A percentile compares a stretch with the other conserved stretches of the same genome.
These are phyloP conservation scores for Stereocaulon alpinum DNA, from an alignment of 495 filamentous ascomycete species.

Conservation along the genomic window DNA sequence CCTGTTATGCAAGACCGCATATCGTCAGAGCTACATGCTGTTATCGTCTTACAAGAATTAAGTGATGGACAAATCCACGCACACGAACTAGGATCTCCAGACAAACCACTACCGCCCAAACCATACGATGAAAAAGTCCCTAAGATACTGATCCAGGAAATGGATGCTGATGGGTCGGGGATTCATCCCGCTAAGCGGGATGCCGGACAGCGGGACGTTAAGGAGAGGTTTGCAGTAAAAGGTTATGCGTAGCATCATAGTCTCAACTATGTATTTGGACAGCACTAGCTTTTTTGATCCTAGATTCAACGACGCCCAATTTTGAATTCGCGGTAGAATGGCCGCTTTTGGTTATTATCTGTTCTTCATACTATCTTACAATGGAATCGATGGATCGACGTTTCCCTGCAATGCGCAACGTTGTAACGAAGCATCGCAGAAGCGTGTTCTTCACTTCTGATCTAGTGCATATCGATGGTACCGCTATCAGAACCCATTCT, in stretches of 20 bases:
- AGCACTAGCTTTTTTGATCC: background rate
- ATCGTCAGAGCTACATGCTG: constrained; percentile 1
- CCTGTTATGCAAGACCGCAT: constrained; percentile 1
- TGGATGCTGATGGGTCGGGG: background rate
- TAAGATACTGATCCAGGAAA: background rate
- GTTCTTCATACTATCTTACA: background rate
- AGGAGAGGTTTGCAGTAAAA: background rate
- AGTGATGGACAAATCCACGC: background rate
- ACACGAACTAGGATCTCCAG: constrained; percentile 6
- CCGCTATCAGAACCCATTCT: no score
- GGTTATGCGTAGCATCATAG: background rate
- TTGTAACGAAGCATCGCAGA: no score
- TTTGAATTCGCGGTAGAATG: no score
- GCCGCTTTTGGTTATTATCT: background rate
- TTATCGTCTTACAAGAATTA: background rate
- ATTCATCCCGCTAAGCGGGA: background rate
- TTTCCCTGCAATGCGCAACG: no score
- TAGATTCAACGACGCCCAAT: no score
- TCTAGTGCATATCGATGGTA: no score
- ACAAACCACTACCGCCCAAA: constrained; percentile 3
- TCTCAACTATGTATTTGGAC: background rate
- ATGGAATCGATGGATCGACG: no score
- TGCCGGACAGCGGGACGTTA: background rate
- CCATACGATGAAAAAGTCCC: constrained; percentile 1
- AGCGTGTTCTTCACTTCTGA: no score